Evolutionary conservation across 2,329 filamentous ascomycete genomes (phyloP).

Genomic region (Ophidiomyces ophidiicola): DNA sequence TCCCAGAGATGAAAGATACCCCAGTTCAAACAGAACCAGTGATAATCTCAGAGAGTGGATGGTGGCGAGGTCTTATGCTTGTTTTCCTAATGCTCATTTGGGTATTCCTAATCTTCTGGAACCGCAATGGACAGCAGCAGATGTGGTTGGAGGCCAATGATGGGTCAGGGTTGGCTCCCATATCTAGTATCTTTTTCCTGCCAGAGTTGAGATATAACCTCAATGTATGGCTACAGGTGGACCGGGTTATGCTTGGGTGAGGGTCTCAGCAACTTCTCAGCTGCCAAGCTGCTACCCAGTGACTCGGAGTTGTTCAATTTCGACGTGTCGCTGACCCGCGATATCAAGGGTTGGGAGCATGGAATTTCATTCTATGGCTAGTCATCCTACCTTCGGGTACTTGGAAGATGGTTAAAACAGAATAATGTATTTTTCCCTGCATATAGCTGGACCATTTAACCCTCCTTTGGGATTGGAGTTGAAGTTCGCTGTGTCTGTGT

Average conservation of each 20-base stretch:
- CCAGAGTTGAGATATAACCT: conserved; percentile 10
- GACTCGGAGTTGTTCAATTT: conserved; percentile 8
- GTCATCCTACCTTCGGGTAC: conserved; percentile 2
- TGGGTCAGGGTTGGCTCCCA: background rate
- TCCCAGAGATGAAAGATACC: conserved; percentile 10
- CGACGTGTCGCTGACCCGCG: too few species aligned
- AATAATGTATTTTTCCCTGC: conserved; percentile 8
- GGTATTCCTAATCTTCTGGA: conserved; percentile 10
- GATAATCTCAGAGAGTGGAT: conserved; percentile 5
- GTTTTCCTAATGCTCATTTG: conserved; percentile 14
- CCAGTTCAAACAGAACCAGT: conserved; percentile 12
- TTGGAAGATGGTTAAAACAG: conserved; percentile 4
- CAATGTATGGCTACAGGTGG: conserved; percentile 12
- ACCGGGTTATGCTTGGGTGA: conserved; percentile 15
- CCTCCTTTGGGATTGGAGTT: conserved; percentile 10
- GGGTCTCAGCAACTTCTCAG: background rate
- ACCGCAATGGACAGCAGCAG: conserved; percentile 8
- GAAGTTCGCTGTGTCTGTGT: background rate
- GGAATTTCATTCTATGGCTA: background rate
- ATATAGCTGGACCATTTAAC: conserved; percentile 2
- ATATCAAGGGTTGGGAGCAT: background rate
- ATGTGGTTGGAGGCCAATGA: conserved; percentile 16
- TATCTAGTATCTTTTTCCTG: conserved; percentile 7
- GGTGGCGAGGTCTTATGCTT: conserved; percentile 5
- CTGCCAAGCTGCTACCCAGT: background rate